A percentile compares a stretch with the other conserved stretches of the same genome.
phyloP scores from a whole-genome alignment of 2,329 filamentous ascomycete species.

The Chalaropsis thielavioides region DNA sequence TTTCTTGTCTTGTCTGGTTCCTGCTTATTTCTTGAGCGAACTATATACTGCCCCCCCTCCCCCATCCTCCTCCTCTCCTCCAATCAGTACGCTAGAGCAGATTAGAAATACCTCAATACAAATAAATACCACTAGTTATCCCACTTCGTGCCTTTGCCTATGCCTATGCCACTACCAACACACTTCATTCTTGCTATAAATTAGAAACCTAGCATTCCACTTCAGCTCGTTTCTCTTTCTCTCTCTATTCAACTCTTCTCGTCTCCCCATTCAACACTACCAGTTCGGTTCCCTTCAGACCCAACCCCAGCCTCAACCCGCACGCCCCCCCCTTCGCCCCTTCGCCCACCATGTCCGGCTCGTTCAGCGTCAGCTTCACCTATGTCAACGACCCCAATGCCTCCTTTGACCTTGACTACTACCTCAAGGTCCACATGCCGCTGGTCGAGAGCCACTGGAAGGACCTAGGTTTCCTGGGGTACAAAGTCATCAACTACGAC shows the following conservation, averaged over 20 bases:
- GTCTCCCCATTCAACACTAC: not conserved
- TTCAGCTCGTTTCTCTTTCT: not conserved
- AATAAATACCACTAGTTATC: not conserved
- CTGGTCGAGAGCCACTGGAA: conserved; percentile 29
- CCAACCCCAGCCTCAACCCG: not conserved
- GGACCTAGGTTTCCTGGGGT: conserved; percentile 27
- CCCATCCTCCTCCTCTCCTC: not conserved
- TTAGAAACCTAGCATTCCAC: not conserved
- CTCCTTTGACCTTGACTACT: conserved; percentile 36
- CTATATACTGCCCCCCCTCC: not conserved
- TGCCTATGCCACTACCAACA: not conserved
- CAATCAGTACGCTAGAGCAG: not conserved
- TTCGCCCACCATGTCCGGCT: not conserved
- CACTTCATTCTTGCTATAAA: not conserved
- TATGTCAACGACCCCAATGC: conserved; percentile 15
- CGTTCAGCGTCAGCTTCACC: conserved; percentile 9
- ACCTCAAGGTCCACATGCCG: conserved; percentile 33
- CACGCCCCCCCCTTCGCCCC: not conserved
- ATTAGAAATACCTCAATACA: not conserved
- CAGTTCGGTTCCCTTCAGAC: not conserved
- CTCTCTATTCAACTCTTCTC: not conserved
- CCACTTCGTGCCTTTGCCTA: not conserved
- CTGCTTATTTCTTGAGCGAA: not conserved
- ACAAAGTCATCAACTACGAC: conserved; percentile 24
- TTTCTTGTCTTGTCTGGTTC: not conserved